Percentiles rank a stretch among this genome's conserved stretches.
Conservation (phyloP, 805 yeast species). For the Wickerhamomyces chambardii region DNA sequence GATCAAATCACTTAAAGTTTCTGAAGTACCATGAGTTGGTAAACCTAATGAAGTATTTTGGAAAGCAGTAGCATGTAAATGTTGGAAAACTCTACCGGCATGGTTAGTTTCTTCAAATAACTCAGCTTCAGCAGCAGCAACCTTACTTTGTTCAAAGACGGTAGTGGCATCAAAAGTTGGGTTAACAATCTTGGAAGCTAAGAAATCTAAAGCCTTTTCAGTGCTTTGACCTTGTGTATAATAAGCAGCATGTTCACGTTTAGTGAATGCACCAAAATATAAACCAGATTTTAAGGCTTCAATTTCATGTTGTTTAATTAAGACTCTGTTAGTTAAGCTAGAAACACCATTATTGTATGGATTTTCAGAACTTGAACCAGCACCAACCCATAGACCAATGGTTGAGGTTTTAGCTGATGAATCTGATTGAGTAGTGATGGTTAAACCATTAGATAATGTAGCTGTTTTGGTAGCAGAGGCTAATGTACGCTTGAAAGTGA, state of each 20-base stretch:
- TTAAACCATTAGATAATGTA: constrained; percentile 64
- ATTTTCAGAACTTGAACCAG: constrained; percentile 77
- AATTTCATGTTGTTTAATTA: constrained; percentile 25
- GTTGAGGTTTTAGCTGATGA: constrained; percentile 46
- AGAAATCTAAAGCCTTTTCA: constrained; percentile 43
- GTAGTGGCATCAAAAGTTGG: constrained; percentile 31
- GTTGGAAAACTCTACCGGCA: constrained; percentile 53
- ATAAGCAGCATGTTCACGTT: constrained; percentile 59
- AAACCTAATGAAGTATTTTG: constrained; percentile 76
- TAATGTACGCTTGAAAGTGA: constrained; percentile 35
- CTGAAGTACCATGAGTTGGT: constrained; percentile 70
- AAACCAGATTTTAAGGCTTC: constrained; percentile 44
- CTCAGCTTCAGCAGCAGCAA: constrained; percentile 37
- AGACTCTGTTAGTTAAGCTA: constrained; percentile 45
- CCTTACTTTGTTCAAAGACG: constrained; percentile 36
- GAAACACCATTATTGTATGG: constrained; percentile 79
- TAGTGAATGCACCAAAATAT: constrained; percentile 39
- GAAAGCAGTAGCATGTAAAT: constrained; percentile 76
- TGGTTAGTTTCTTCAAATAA: constrained; percentile 48
- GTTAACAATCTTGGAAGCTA: constrained; percentile 32
- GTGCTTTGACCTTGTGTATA: constrained; percentile 45
- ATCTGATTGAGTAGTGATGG: constrained; percentile 62
- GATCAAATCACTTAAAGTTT: constrained; percentile 50
- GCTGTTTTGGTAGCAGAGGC: constrained; percentile 60
- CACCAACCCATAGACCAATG: constrained; percentile 62